Conservation (phyloP, 208 protist genomes). For the Trypanosoma avium region DNA sequence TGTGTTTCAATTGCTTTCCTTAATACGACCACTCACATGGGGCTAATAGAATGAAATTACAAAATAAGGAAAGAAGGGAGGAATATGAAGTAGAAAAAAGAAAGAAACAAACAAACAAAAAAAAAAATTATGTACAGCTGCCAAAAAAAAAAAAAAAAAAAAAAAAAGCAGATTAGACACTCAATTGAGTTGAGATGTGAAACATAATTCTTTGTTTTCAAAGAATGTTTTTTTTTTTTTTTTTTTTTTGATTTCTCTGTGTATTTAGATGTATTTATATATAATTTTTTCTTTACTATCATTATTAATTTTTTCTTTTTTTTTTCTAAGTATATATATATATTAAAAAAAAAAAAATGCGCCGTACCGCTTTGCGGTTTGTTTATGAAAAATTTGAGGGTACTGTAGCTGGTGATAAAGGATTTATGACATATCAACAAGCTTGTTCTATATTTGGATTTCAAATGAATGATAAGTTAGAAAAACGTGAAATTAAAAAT, state of each 20-base stretch:
- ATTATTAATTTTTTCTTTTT: constrained; percentile 6
- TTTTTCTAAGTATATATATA: not conserved
- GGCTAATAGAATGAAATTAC: constrained; percentile 38
- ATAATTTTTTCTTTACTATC: not conserved
- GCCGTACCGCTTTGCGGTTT: constrained; percentile 28
- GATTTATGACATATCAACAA: constrained; percentile 84
- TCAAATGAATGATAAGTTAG: constrained; percentile 72
- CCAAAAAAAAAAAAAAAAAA: constrained; percentile 7
- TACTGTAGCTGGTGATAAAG: constrained; percentile 72
- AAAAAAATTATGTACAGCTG: constrained; percentile 14
- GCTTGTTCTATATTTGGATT: constrained; percentile 89
- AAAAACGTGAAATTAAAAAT: constrained; percentile 74
- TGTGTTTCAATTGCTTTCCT: constrained; percentile 71
- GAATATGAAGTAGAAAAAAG: not conserved
- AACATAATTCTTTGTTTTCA: constrained; percentile 5
- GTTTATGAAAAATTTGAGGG: constrained; percentile 47
- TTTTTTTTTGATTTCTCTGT: constrained; percentile 1
- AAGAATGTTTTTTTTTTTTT: constrained; percentile 17
- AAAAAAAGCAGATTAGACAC: constrained; percentile 3
- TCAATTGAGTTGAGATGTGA: not conserved
- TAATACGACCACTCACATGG: constrained; percentile 86
- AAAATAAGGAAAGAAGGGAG: not conserved
- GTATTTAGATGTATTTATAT: constrained; percentile 1
- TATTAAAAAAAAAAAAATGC: constrained; percentile 20
- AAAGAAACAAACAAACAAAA: not conserved